Evolutionary conservation across 2,329 filamentous ascomycete species (phyloP).

Genomic region (Fusarium illudens): DNA sequence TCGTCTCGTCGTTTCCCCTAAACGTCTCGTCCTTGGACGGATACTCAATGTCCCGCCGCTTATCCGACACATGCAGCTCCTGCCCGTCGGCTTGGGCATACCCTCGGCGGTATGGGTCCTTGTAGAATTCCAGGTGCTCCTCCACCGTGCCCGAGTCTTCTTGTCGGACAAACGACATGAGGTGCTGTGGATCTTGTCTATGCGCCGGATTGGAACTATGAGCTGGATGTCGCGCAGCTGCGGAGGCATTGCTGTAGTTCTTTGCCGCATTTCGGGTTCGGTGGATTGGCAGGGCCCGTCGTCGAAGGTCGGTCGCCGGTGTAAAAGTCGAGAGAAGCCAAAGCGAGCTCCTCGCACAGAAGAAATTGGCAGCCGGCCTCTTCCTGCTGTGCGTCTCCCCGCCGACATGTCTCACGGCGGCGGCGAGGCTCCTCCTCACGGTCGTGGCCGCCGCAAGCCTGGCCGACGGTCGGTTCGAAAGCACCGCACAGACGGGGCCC

Average conservation of each 20-base stretch:
- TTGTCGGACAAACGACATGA: slow-evolving; percentile 62
- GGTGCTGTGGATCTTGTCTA: slow-evolving; percentile 50
- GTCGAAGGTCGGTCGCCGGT: slow-evolving; percentile 37
- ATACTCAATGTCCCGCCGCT: slow-evolving; percentile 56
- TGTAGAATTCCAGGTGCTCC: slow-evolving; percentile 61
- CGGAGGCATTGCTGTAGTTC: slow-evolving; percentile 41
- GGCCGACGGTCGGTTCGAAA: slow-evolving; percentile 55
- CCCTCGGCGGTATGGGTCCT: slow-evolving; percentile 62
- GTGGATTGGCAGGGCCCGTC: slow-evolving; percentile 20
- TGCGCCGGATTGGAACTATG: slow-evolving; percentile 17
- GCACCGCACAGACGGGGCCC: slow-evolving; percentile 66
- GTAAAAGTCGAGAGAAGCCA: slow-evolving; percentile 56
- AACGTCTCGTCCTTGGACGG: slow-evolving; percentile 54
- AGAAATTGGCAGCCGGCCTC: slow-evolving; percentile 15
- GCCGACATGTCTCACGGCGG: slow-evolving; percentile 27
- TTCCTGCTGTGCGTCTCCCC: slow-evolving; percentile 22
- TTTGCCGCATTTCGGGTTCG: slow-evolving; percentile 34
- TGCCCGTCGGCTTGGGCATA: slow-evolving; percentile 63
- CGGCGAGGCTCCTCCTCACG: slow-evolving; percentile 41
- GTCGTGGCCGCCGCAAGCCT: slow-evolving; percentile 38
- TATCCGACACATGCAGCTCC: slow-evolving; percentile 59
- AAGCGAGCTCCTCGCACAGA: slow-evolving; percentile 47
- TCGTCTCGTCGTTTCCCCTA: slow-evolving; percentile 47
- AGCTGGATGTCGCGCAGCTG: slow-evolving; percentile 23
- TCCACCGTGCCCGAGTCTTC: slow-evolving; percentile 59